These are phyloP conservation scores for Komagataella populi DNA, from an alignment of 805 yeast genomes.

Conservation along the genomic window DNA sequence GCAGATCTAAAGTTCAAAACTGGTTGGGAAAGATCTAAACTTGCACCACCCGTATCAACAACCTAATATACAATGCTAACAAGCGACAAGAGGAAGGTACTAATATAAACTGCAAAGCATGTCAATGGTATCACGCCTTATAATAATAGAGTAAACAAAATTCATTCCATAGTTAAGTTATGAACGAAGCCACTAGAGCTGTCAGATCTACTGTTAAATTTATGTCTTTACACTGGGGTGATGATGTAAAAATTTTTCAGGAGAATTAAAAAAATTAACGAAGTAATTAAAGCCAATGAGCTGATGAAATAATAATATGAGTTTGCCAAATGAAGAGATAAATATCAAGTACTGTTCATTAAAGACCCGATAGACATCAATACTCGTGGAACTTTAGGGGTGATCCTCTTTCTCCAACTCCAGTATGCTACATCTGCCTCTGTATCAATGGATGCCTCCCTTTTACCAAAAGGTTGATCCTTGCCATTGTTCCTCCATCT, in stretches of 20 bases:
- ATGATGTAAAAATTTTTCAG: too few relatives aligned
- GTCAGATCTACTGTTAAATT: too few relatives aligned
- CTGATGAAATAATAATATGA: background rate
- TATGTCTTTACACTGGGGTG: background rate
- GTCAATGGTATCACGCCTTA: background rate
- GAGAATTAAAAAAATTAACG: background rate
- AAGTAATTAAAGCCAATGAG: background rate
- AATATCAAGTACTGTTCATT: background rate
- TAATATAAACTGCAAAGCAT: background rate
- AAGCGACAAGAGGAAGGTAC: conserved; percentile 6
- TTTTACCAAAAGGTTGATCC: conserved; percentile 7
- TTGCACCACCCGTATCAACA: background rate
- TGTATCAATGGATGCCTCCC: conserved; percentile 5
- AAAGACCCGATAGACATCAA: background rate
- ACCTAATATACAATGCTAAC: conserved; percentile 14
- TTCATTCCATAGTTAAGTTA: background rate
- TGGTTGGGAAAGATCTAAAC: conserved; percentile 37
- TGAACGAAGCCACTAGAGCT: background rate
- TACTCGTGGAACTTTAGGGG: background rate
- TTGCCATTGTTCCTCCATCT: conserved; percentile 5
- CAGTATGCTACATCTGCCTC: conserved; percentile 1
- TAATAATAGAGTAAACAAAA: background rate
- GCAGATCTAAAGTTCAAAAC: conserved; percentile 38
- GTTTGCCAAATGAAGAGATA: background rate
- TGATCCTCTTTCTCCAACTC: background rate